Percentiles rank a stretch among this genome's conserved stretches.
Conservation (phyloP, 768 basidiomycete species). For the Leccinum sublutescens region DNA sequence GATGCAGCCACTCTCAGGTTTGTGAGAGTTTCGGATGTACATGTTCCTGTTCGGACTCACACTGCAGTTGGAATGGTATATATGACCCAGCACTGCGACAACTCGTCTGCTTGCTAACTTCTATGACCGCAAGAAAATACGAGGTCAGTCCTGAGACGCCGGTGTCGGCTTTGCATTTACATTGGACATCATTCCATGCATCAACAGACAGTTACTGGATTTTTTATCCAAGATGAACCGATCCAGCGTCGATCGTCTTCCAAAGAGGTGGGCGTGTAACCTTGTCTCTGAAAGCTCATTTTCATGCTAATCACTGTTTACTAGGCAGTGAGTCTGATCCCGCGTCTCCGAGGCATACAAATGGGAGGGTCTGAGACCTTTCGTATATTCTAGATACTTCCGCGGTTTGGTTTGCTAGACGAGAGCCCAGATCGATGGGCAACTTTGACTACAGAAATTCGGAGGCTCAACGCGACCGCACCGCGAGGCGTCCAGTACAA, state of each 20-base stretch:
- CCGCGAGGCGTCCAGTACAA: constrained; percentile 35
- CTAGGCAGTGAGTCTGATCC: constrained; percentile 1
- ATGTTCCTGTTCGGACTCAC: background rate
- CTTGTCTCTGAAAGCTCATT: background rate
- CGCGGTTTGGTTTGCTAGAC: constrained; percentile 8
- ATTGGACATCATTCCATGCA: background rate
- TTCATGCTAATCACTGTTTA: background rate
- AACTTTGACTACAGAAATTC: constrained; percentile 38
- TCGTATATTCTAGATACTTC: constrained; percentile 1
- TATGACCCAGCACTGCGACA: background rate
- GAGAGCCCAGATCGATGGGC: constrained; percentile 46
- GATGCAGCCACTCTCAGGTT: background rate
- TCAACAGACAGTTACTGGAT: constrained; percentile 1
- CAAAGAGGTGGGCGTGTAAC: background rate
- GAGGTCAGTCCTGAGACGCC: background rate
- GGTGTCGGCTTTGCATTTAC: background rate
- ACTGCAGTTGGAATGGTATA: background rate
- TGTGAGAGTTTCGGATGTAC: background rate
- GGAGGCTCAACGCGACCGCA: constrained; percentile 28
- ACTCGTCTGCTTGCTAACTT: background rate
- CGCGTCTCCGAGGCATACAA: background rate
- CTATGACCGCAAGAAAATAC: background rate
- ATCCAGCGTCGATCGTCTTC: background rate
- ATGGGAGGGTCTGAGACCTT: background rate
- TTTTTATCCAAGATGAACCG: constrained; percentile 12